Evolutionary conservation across 2,329 filamentous ascomycete species (phyloP), one percentile per base, ranked within the genome.

Genomic region (Metarhizium sp.): DNA sequence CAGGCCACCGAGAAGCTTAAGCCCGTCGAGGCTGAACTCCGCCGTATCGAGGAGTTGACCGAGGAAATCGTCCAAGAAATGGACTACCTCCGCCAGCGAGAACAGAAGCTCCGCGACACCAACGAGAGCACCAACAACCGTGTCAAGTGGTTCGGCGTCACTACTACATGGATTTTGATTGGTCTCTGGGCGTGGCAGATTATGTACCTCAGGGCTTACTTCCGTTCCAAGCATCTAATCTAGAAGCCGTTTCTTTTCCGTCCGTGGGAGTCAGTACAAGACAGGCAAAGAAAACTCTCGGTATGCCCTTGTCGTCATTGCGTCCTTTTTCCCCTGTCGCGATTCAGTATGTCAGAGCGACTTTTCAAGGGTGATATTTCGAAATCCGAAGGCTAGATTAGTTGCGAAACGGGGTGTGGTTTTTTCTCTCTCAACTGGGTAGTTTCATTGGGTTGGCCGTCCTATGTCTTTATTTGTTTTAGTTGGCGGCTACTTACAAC

Each of bases 71-170:
- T 96, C 51, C 74, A 74, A 60, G 92, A 97, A 80, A 95, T 99
- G 92, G 92, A 97, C 61, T 99, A 97, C 75, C 82, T 99, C 65
- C 84, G 94, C 62, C 66, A 73, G 43, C 84, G 94, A 65, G 94
- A 99, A 79, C 91, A 96, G 82, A 95, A 90, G 78, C 81, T 99
- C 65, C 82, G 94, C 71, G 92, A 99, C 76, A 99, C 94, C 64
- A 99, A 99, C 74, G 94, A 99, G 86, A 97, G 92, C 79, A 99
- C 94, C 62, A 99, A 99, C 76, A 94, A 88, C 75, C 84, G 94
- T 57, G 94, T 99, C 67, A 99, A 97, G 79, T 97, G 90, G 91
- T 99, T 99, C 74, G 92, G 92, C 51, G 85, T 96, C 70, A 84
- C 86, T 61, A 97, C 92, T 32, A 97, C 96, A 76, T 87, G 90